A percentile compares a stretch with the other conserved stretches of the same genome.
Evolutionary conservation across 495 filamentous ascomycete genomes (phyloP).

Genomic region (Entonaema liquescens): DNA sequence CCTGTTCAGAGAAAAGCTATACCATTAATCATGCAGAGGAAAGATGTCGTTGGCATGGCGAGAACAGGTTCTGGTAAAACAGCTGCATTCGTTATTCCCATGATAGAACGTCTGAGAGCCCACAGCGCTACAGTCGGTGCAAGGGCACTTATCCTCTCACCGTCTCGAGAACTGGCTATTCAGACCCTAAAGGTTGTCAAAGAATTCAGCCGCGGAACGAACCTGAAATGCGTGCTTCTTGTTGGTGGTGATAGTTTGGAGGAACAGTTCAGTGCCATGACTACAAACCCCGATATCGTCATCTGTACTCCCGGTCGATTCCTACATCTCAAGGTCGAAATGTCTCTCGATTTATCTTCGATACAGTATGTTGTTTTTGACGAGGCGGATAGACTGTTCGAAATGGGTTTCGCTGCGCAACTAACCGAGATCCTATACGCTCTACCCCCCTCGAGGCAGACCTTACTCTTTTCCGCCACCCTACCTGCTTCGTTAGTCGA

Average conservation of each 20-base stretch:
- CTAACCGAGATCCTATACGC: constrained; percentile 92
- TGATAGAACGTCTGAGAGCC: constrained; percentile 93
- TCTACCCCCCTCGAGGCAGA: constrained; percentile 84
- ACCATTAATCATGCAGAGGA: constrained; percentile 83
- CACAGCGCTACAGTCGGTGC: constrained; percentile 87
- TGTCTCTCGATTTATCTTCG: constrained; percentile 85
- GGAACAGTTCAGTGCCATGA: constrained; percentile 94
- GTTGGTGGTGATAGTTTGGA: constrained; percentile 96
- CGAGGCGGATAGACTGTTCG: constrained; percentile 94
- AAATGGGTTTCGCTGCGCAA: constrained; percentile 96
- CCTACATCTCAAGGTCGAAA: constrained; percentile 93
- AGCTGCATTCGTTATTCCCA: constrained; percentile 95
- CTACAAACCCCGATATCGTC: constrained; percentile 92
- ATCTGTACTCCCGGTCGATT: constrained; percentile 97
- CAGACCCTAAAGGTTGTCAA: constrained; percentile 97
- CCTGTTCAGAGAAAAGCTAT: constrained; percentile 98
- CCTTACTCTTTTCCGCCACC: constrained; percentile 92
- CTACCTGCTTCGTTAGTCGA: constrained; percentile 92
- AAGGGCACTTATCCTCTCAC: constrained; percentile 85
- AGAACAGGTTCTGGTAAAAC: constrained; percentile 92
- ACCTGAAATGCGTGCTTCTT: constrained; percentile 85
- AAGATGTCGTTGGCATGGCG: constrained; percentile 97
- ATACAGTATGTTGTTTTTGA: constrained; percentile 95
- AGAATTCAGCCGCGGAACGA: constrained; percentile 88
- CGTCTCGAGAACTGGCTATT: constrained; percentile 89